Evolutionary conservation across 345 rosid genomes (phyloP).

Genomic region (Garcia nutans): DNA sequence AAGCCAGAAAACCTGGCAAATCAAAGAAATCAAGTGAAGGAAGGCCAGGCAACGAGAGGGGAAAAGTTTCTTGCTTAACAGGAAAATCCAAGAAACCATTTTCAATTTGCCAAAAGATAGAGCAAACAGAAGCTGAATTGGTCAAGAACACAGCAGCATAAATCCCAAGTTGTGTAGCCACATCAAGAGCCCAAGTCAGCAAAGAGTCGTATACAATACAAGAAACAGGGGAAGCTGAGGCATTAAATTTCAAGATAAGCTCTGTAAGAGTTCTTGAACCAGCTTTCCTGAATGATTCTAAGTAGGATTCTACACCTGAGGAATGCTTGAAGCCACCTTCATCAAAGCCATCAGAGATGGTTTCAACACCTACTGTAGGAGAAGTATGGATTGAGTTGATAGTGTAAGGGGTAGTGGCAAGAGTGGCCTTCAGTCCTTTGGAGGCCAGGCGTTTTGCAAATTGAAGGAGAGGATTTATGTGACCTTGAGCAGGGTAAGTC

Average conservation of each 20-base stretch:
- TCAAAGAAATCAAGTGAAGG: slow-evolving; percentile 37
- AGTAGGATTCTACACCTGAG: slow-evolving; percentile 28
- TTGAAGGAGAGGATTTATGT: slow-evolving; percentile 47
- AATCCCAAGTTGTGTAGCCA: slow-evolving; percentile 39
- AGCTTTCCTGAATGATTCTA: slow-evolving; percentile 36
- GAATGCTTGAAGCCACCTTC: slow-evolving; percentile 39
- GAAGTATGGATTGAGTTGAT: slow-evolving; percentile 21
- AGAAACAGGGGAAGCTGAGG: slow-evolving; percentile 29
- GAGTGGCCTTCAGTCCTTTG: slow-evolving; percentile 37
- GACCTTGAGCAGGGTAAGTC: slow-evolving; percentile 45
- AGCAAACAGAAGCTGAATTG: slow-evolving; percentile 45
- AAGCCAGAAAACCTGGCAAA: slow-evolving; percentile 42
- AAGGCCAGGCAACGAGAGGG: slow-evolving; percentile 39
- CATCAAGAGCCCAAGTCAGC: slow-evolving; percentile 50
- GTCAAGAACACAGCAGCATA: slow-evolving; percentile 42
- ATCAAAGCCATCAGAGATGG: slow-evolving; percentile 48
- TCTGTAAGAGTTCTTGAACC: slow-evolving; percentile 48
- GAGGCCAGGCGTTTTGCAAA: slow-evolving; percentile 40
- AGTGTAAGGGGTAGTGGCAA: slow-evolving; percentile 40
- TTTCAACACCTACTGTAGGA: slow-evolving; percentile 23
- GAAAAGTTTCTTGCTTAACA: slow-evolving; percentile 19
- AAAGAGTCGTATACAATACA: slow-evolving; percentile 49
- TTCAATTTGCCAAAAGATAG: slow-evolving; percentile 37
- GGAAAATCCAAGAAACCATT: slow-evolving; percentile 35
- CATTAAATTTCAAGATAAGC: slow-evolving; percentile 34